Evolutionary conservation across 768 basidiomycete genomes (phyloP).

Genomic region (Auricularia cornea): DNA sequence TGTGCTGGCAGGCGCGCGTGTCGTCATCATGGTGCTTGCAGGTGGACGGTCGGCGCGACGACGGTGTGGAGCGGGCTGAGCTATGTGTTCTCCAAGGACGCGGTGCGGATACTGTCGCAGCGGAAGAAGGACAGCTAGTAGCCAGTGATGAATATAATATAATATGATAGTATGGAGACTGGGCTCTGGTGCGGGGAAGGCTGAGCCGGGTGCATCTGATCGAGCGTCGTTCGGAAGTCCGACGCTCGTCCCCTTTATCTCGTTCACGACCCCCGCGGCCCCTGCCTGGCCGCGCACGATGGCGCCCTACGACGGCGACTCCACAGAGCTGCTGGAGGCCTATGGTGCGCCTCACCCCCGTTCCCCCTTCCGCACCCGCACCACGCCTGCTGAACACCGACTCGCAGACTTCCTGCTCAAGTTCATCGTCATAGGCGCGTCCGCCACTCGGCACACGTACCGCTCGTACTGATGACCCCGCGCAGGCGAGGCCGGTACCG

Average conservation of each 20-base stretch:
- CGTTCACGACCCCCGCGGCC: not conserved
- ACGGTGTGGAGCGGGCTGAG: conserved; percentile 89
- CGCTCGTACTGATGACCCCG: conserved; percentile 1
- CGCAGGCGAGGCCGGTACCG: conserved; percentile 89
- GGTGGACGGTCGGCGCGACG: conserved; percentile 80
- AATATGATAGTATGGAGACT: too few species aligned
- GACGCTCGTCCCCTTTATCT: too few species aligned
- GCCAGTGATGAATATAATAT: too few species aligned
- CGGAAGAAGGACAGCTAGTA: conserved; percentile 18
- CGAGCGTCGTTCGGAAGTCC: too few species aligned
- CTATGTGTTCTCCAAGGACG: conserved; percentile 68
- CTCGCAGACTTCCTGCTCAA: conserved; percentile 92
- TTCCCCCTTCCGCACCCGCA: not conserved
- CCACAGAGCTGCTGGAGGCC: conserved; percentile 88
- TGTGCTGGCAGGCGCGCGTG: not conserved
- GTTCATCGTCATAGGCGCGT: conserved; percentile 88
- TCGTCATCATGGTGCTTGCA: conserved; percentile 23
- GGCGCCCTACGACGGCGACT: conserved; percentile 54
- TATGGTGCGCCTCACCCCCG: conserved; percentile 68
- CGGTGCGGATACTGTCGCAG: conserved; percentile 46
- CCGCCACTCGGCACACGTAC: not conserved
- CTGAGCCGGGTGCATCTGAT: too few species aligned
- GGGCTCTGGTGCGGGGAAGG: too few species aligned
- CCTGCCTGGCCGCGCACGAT: not conserved
- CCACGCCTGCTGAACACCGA: conserved; percentile 11